A percentile compares a stretch with the other conserved stretches of the same genome.
phyloP scores from a whole-genome alignment of 352 stramenopile genomes.

The Globisporangium nodosum region DNA sequence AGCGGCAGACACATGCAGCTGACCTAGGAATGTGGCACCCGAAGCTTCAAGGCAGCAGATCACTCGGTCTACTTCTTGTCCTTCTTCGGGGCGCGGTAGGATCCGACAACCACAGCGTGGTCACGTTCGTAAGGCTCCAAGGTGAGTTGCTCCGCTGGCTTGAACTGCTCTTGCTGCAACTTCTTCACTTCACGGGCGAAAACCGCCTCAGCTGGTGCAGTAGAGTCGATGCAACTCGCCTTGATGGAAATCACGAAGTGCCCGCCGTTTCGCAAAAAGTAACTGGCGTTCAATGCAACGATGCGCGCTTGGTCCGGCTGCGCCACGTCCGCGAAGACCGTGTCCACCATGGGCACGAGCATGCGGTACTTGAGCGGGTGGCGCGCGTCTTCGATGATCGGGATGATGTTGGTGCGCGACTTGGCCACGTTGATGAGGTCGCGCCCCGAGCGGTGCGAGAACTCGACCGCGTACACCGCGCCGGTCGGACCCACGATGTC shows the following conservation, averaged over 20 bases:
- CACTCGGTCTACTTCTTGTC: slow-evolving; percentile 71
- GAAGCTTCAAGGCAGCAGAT: slow-evolving; percentile 7
- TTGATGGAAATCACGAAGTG: slow-evolving; percentile 99
- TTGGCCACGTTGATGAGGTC: slow-evolving; percentile 99
- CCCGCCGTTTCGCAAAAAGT: slow-evolving; percentile 99
- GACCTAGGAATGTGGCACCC: slow-evolving; percentile 22
- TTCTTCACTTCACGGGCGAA: slow-evolving; percentile 98
- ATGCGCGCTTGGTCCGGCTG: slow-evolving; percentile 99
- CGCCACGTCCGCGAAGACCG: slow-evolving; percentile 98
- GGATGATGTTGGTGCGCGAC: slow-evolving; percentile 98
- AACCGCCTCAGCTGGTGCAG: slow-evolving; percentile 95
- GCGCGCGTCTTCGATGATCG: slow-evolving; percentile 98
- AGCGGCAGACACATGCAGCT: slow-evolving; percentile 4
- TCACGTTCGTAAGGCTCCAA: slow-evolving; percentile 99
- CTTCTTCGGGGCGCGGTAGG: slow-evolving; percentile 95
- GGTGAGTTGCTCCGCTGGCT: slow-evolving; percentile 98
- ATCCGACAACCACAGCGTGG: slow-evolving; percentile 97
- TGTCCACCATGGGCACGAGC: slow-evolving; percentile 99
- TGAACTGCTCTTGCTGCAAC: slow-evolving; percentile 98
- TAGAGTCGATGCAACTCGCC: slow-evolving; percentile 99
- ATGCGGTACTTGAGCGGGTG: slow-evolving; percentile 99
- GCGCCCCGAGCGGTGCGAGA: slow-evolving; percentile 97
- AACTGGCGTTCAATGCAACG: slow-evolving; percentile 97
- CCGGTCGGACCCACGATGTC: slow-evolving; percentile 98
- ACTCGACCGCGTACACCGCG: slow-evolving; percentile 99